Conservation (phyloP, 108 stramenopile species). For the Cyclotella choctawhatcheeana region DNA sequence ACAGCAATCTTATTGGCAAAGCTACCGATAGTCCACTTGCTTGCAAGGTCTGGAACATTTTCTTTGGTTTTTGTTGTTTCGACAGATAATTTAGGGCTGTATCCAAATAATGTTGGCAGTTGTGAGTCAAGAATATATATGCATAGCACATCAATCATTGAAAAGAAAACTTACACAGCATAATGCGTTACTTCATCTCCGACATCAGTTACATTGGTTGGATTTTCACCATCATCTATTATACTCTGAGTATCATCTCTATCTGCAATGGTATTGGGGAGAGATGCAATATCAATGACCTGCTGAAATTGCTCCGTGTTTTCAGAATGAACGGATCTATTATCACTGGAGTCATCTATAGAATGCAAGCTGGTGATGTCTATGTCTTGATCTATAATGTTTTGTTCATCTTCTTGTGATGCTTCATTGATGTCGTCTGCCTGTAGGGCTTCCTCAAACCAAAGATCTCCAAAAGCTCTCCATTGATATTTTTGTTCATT, state of each 20-base stretch:
- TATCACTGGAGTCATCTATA: too few species aligned
- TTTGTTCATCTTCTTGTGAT: not conserved
- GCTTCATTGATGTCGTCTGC: not conserved
- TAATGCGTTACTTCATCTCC: not conserved
- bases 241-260: too few species aligned
- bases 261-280: too few species aligned
- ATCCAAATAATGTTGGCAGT: too few species aligned
- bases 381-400: not conserved
- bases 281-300: too few species aligned
- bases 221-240: not conserved
- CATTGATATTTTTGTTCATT: conserved; percentile 1
- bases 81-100: not conserved
- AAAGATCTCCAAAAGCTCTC: conserved; percentile 20
- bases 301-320: too few species aligned
- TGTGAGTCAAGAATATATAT: not conserved
- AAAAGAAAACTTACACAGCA: not conserved
- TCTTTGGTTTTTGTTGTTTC: not conserved
- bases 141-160: not conserved
- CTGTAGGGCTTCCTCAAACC: conserved; percentile 23
- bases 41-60: not conserved
- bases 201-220: not conserved
- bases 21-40: not conserved
- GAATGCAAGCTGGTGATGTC: not conserved
- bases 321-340: too few species aligned
- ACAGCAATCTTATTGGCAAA: conserved; percentile 4